Percentiles rank a stretch among this genome's conserved stretches.
Evolutionary conservation across 106 monocot species (phyloP).

Genomic region (Iris macrosiphon): DNA sequence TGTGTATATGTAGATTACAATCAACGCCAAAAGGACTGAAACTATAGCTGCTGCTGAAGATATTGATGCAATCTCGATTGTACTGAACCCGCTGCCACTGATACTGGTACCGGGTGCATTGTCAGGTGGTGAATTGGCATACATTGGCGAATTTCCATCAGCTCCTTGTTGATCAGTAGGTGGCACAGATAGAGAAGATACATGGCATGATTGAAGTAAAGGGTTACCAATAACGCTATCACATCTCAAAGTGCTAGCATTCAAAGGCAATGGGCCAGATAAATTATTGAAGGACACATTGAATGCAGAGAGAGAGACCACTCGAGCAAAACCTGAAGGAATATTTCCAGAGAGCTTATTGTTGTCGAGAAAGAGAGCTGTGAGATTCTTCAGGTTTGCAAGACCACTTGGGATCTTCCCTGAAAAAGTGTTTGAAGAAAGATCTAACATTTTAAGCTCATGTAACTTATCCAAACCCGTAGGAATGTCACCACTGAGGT

Average conservation of each 20-base stretch:
- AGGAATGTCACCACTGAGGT: conserved; percentile 68
- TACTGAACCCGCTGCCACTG: conserved; percentile 39
- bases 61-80: conserved; percentile 69
- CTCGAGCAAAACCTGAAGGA: conserved; percentile 39
- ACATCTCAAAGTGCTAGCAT: conserved; percentile 35
- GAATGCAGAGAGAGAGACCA: conserved; percentile 43
- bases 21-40: conserved; percentile 51
- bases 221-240: conserved; percentile 65
- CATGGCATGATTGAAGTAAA: conserved; percentile 46
- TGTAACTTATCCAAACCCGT: conserved; percentile 33
- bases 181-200: conserved; percentile 35
- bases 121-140: conserved; percentile 16
- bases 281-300: conserved; percentile 94
- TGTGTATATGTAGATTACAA: conserved; percentile 60
- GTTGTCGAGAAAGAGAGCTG: conserved; percentile 62
- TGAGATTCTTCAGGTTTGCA: conserved; percentile 58
- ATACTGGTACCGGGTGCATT: conserved; percentile 12
- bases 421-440: conserved; percentile 69
- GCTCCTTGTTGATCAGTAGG: conserved; percentile 32
- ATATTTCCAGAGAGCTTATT: conserved; percentile 77
- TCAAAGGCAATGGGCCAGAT: conserved; percentile 63
- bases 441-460: conserved; percentile 55
- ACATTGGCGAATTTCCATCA: conserved; percentile 18
- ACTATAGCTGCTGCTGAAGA: conserved; percentile 63
- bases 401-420: conserved; percentile 66